Evolutionary conservation across 352 stramenopile genomes (phyloP).

Genomic region (Saprolegnia parasitica): DNA sequence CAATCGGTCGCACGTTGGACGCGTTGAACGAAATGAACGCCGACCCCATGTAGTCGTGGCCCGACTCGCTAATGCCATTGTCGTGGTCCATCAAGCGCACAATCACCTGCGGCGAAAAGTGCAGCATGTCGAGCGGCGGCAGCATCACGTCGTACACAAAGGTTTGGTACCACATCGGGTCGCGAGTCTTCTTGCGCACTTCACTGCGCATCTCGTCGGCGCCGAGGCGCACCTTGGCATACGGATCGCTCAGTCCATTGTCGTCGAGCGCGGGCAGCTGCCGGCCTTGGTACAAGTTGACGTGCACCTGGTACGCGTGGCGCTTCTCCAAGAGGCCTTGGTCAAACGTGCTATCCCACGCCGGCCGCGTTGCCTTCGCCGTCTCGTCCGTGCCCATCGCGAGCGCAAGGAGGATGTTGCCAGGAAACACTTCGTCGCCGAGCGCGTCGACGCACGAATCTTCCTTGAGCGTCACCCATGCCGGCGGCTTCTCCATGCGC

Average conservation of each 20-base stretch:
- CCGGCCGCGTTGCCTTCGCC: constrained; percentile 38
- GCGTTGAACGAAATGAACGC: constrained; percentile 45
- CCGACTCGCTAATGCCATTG: constrained; percentile 33
- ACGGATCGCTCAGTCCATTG: constrained; percentile 81
- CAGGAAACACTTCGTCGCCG: constrained; percentile 70
- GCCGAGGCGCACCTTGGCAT: constrained; percentile 74
- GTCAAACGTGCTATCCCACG: constrained; percentile 49
- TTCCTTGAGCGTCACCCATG: constrained; percentile 80
- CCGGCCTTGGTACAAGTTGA: constrained; percentile 81
- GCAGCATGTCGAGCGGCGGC: constrained; percentile 45
- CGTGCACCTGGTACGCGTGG: constrained; percentile 75
- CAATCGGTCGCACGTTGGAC: constrained; percentile 51
- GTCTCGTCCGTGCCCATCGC: constrained; percentile 74
- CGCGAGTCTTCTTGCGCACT: constrained; percentile 70
- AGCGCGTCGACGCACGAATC: constrained; percentile 76
- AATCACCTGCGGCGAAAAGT: constrained; percentile 71
- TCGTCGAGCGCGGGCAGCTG: constrained; percentile 74
- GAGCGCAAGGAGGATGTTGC: constrained; percentile 71
- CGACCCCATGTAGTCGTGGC: constrained; percentile 30
- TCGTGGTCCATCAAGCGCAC: constrained; percentile 79
- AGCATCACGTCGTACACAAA: constrained; percentile 84
- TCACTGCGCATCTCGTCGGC: constrained; percentile 73
- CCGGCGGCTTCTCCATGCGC: constrained; percentile 46
- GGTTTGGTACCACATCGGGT: constrained; percentile 86
- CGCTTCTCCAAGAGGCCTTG: constrained; percentile 66